Percentiles rank a stretch among this genome's conserved stretches.
Conservation (phyloP, 2,329 filamentous ascomycete species). For the Metarhizium brunneum region DNA sequence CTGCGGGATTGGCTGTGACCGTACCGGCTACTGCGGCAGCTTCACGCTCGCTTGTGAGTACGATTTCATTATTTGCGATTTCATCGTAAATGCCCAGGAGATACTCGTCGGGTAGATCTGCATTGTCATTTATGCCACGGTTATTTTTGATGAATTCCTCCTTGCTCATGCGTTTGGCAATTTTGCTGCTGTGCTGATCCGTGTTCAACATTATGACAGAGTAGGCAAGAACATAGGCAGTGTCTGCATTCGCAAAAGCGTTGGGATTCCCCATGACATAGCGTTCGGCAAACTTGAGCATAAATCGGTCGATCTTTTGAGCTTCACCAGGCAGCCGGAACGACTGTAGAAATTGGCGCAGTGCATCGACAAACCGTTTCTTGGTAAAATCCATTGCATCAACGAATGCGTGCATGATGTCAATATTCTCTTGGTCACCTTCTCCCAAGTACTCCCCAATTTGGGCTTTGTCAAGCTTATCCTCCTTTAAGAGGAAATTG, state of each 20-base stretch:
- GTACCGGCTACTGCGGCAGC: conserved; percentile 73
- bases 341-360: conserved; percentile 85
- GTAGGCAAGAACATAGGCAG: conserved; percentile 90
- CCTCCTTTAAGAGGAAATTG: conserved; percentile 69
- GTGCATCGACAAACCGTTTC: conserved; percentile 83
- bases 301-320: conserved; percentile 98
- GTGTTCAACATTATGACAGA: conserved; percentile 96
- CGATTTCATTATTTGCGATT: conserved; percentile 85
- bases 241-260: conserved; percentile 96
- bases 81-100: conserved; percentile 85
- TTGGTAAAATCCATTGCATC: conserved; percentile 90
- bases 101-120: conserved; percentile 88
- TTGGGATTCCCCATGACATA: conserved; percentile 94
- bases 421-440: conserved; percentile 85
- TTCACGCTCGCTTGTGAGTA: conserved; percentile 84
- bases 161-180: conserved; percentile 80
- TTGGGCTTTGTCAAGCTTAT: conserved; percentile 80
- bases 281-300: conserved; percentile 96
- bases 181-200: conserved; percentile 84
- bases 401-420: conserved; percentile 97
- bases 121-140: conserved; percentile 92
- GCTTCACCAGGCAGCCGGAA: conserved; percentile 94
- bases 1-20: conserved; percentile 47
- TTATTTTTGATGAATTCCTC: conserved; percentile 99
- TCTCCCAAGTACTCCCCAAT: conserved; percentile 94